Evolutionary conservation across 1,284 basidiomycete genomes (phyloP).

Genomic region (Malassezia obtusa): DNA sequence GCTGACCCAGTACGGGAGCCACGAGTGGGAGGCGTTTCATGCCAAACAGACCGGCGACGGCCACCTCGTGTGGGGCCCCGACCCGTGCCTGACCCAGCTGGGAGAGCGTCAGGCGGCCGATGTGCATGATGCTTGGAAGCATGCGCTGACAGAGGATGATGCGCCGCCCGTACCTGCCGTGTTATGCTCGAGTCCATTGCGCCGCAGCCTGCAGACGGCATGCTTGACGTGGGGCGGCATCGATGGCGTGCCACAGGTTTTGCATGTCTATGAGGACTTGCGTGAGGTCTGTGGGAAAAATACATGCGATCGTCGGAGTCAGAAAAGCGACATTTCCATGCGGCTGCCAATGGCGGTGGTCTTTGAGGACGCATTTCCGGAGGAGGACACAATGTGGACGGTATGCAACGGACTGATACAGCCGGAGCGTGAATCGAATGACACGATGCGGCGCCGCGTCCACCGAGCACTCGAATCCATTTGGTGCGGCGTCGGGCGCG

Average conservation of each 20-base stretch:
- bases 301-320: constrained; percentile 6
- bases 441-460: constrained; percentile 8
- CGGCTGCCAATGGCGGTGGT: neutral
- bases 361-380: neutral
- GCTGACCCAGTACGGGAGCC: constrained; percentile 5
- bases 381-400: constrained; percentile 10
- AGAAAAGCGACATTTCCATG: neutral
- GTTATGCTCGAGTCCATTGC: constrained; percentile 3
- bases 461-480: neutral
- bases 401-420: neutral
- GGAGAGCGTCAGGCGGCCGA: neutral
- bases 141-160: neutral
- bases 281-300: constrained; percentile 8
- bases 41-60: constrained; percentile 1
- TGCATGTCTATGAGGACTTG: constrained; percentile 2
- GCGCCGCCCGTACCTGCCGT: neutral
- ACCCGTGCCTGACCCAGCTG: constrained; percentile 6
- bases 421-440: constrained; percentile 10
- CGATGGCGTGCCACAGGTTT: neutral
- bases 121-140: neutral
- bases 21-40: constrained; percentile 2
- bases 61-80: neutral
- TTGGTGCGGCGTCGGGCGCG: neutral
- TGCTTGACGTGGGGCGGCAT: neutral
- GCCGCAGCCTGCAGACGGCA: constrained; percentile 2